Percentiles rank a stretch among this genome's conserved stretches.
Evolutionary conservation across 768 basidiomycete species (phyloP).

Genomic region (Podaxis rugospora): DNA sequence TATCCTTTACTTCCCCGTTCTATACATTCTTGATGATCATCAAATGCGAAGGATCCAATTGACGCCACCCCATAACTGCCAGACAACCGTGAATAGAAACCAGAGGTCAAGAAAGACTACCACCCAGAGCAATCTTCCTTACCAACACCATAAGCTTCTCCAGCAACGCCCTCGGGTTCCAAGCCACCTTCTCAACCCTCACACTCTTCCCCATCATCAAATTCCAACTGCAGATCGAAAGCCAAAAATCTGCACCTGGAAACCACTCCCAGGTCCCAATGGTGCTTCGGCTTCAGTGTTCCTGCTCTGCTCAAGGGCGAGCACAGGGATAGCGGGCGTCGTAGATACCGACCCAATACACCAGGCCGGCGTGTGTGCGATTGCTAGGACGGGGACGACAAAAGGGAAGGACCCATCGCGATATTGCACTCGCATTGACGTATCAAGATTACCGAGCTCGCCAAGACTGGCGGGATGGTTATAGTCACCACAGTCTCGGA

Average conservation of each 20-base stretch:
- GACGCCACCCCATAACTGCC: background rate
- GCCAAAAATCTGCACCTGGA: constrained; percentile 85
- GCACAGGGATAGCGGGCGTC: constrained; percentile 82
- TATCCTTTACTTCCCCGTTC: too few species aligned
- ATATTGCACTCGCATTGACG: constrained; percentile 92
- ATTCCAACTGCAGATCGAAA: constrained; percentile 45
- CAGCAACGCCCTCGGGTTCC: constrained; percentile 19
- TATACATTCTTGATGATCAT: background rate
- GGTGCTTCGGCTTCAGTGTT: constrained; percentile 89
- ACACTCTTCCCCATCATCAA: constrained; percentile 23
- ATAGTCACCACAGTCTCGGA: constrained; percentile 11
- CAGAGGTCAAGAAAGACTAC: background rate
- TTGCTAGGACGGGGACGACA: constrained; percentile 51
- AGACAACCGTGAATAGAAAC: background rate
- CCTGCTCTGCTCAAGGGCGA: constrained; percentile 92
- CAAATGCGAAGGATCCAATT: constrained; percentile 1
- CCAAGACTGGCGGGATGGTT: constrained; percentile 52
- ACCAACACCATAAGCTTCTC: constrained; percentile 10
- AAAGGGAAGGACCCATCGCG: constrained; percentile 88
- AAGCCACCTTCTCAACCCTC: constrained; percentile 14
- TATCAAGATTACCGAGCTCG: constrained; percentile 82
- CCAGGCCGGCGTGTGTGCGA: constrained; percentile 87
- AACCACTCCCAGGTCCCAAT: constrained; percentile 92
- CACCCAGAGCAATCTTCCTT: constrained; percentile 12
- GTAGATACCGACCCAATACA: constrained; percentile 88